Base-by-base conservation (phyloP, 306 rosid genomes). In the Pachyrhizus erosus region DNA sequence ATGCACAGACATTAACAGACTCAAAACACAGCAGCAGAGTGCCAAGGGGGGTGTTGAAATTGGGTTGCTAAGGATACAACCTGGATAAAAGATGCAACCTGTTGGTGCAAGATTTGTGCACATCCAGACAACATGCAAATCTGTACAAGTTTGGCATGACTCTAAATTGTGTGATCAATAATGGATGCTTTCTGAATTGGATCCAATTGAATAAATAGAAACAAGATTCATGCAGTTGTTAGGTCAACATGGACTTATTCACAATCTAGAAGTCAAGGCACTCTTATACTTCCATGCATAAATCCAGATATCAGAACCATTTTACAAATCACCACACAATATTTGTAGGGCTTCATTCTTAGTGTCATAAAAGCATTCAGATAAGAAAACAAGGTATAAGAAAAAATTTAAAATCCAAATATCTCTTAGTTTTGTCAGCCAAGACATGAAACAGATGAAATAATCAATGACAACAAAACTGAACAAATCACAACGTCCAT, bases 341-440 rank as follows among this genome's bases (percentile, higher is more conserved):
- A 66, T 10, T 34, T 13, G 24, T 15, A 49, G 40, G 55, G 55
- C 26, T 49, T 42, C n/a, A 46, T n/a, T 27, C 10, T 51, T 20
- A n/a, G n/a, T 48, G 54, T 42, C 3, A 3, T 37, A 37, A 70
- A 46, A 58, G 15, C 52, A 34, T 17, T 52, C 18, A 51, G 48
- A 49, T 39, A 76, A 67, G 23, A 61, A 42, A 37, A 62, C 8
- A 18, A 39, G 33, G 15, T 9, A 57, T 9, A 21, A 20, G 15
- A 68, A 76, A 31, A 17, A 9, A 2, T 4, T 79, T 40, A 21
- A 74, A 75, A 48, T 64, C 61, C 48, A 29, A 62, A 73, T 68
- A 52, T 8, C 18, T 51, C 70, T 51, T 7, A 68, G 40, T 55
- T 75, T 67, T 21, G 65, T 72, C 21, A 37, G 20, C 65, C 23